A percentile compares a stretch with the other conserved stretches of the same genome.
Evolutionary conservation across 177 flowering plant genomes (phyloP).

Genomic region (Tripterygium wilfordii): DNA sequence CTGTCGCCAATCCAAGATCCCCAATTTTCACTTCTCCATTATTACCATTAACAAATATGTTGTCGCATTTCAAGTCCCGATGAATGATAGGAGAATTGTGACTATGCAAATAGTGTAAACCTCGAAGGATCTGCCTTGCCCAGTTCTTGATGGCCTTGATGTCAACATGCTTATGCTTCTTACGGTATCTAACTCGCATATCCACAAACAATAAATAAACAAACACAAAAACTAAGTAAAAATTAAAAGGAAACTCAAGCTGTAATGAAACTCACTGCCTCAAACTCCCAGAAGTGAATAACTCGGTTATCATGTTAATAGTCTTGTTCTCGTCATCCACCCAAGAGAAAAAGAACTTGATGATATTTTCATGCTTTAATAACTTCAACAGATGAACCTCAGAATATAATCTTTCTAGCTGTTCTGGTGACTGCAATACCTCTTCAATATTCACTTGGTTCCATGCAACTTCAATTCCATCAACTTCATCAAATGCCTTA

Average conservation of each 20-base stretch:
- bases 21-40: slow-evolving; percentile 51
- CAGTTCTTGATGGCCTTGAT: slow-evolving; percentile 42
- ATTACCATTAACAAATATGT: slow-evolving; percentile 46
- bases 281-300: slow-evolving; percentile 46
- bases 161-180: slow-evolving; percentile 37
- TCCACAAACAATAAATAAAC: neutral
- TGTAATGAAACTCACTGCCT: slow-evolving; percentile 28
- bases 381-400: slow-evolving; percentile 38
- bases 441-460: slow-evolving; percentile 37
- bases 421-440: slow-evolving; percentile 31
- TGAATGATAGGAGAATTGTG: slow-evolving; percentile 44
- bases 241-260: neutral
- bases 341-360: slow-evolving; percentile 39
- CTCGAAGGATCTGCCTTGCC: slow-evolving; percentile 45
- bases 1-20: slow-evolving; percentile 46
- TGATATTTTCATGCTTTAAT: slow-evolving; percentile 39
- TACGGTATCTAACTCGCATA: slow-evolving; percentile 32
- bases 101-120: slow-evolving; percentile 36
- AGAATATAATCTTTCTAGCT: slow-evolving; percentile 34
- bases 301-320: slow-evolving; percentile 49
- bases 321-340: slow-evolving; percentile 44
- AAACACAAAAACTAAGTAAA: neutral
- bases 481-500: slow-evolving; percentile 48
- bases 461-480: slow-evolving; percentile 56
- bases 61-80: slow-evolving; percentile 48